Percentiles rank a stretch among this genome's conserved stretches.
Evolutionary conservation across 2,329 filamentous ascomycete genomes (phyloP).

Genomic region (Onygenales sp.): DNA sequence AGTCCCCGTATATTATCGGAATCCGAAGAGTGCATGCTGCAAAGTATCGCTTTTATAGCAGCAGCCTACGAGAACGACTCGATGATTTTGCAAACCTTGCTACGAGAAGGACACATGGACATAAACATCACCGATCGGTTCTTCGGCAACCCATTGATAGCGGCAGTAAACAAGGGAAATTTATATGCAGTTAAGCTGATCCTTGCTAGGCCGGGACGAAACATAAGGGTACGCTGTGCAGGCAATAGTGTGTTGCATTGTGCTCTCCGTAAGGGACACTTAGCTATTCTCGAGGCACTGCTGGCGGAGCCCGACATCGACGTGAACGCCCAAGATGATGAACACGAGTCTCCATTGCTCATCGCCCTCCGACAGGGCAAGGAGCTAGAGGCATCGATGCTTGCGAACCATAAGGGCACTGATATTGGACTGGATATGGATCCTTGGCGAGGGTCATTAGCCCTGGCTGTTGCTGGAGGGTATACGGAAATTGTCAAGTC

Average conservation of each 20-base stretch:
- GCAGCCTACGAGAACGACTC: neutral
- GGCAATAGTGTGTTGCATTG: neutral
- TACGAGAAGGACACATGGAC: neutral
- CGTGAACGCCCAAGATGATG: neutral
- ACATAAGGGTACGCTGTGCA: neutral
- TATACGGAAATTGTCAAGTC: too few species aligned
- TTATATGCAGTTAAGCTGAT: neutral
- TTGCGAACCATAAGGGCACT: too few species aligned
- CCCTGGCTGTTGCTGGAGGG: too few species aligned
- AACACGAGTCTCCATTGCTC: neutral
- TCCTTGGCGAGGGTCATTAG: too few species aligned
- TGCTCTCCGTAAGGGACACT: neutral
- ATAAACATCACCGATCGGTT: neutral
- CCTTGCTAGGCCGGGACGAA: neutral
- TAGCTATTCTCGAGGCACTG: neutral
- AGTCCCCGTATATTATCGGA: neutral
- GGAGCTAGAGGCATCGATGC: neutral
- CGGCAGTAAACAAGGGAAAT: neutral
- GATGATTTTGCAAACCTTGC: neutral
- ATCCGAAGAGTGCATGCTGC: neutral
- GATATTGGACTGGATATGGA: too few species aligned
- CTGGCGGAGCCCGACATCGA: neutral
- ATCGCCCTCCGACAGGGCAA: neutral
- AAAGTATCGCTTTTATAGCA: neutral
- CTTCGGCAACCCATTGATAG: neutral